Evolutionary conservation across 163 green algal species (phyloP).

Genomic region (Coccomyxa subellipsoidea): DNA sequence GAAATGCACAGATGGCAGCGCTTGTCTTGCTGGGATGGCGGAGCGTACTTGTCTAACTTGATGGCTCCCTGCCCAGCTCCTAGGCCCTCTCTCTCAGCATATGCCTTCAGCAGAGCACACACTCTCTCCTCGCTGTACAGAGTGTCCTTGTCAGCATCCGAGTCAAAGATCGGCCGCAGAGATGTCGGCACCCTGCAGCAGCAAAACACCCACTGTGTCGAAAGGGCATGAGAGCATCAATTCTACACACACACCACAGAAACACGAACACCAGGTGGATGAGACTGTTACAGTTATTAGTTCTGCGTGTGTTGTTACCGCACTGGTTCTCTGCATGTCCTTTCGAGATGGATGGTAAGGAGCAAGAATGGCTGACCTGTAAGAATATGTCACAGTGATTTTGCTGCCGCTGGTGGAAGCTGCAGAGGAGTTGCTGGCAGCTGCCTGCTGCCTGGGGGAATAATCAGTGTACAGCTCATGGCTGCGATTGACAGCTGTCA

Average conservation of each 20-base stretch:
- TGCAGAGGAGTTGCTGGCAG: background rate
- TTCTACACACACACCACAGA: too few species aligned
- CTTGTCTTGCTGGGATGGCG: too few species aligned
- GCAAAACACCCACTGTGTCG: background rate
- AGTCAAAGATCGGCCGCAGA: constrained; percentile 39
- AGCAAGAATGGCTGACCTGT: constrained; percentile 22
- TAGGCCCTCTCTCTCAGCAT: constrained; percentile 23
- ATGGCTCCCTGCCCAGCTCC: background rate
- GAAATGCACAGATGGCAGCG: too few species aligned
- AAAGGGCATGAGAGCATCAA: background rate
- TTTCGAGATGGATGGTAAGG: background rate
- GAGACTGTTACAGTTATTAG: too few species aligned
- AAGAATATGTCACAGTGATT: constrained; percentile 21
- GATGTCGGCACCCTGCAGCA: constrained; percentile 35
- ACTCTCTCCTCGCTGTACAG: constrained; percentile 41
- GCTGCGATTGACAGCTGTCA: constrained; percentile 39
- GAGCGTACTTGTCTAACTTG: constrained; percentile 30
- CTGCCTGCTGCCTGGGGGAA: background rate
- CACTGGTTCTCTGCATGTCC: too few species aligned
- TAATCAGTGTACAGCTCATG: constrained; percentile 24
- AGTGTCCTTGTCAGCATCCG: constrained; percentile 28
- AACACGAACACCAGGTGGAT: too few species aligned
- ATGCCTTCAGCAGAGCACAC: constrained; percentile 16
- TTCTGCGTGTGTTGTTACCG: too few species aligned
- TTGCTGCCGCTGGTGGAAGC: constrained; percentile 11